Evolutionary conservation across 331 rosid species (phyloP).

Genomic region (Telfairia occidentalis): DNA sequence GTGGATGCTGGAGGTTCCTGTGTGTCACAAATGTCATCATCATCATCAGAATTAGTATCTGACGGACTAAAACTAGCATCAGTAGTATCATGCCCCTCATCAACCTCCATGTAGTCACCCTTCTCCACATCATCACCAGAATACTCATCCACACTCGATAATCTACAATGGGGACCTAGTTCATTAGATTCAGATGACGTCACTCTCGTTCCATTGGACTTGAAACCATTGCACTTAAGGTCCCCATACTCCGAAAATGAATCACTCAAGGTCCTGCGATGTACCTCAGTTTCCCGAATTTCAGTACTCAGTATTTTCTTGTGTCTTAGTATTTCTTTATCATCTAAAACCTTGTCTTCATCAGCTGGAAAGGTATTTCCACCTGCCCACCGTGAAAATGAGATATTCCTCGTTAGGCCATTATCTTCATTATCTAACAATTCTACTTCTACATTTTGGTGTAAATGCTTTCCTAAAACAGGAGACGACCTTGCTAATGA

Average conservation of each 20-base stretch:
- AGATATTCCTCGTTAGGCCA: constrained; percentile 60
- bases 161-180: constrained; percentile 16
- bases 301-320: constrained; percentile 32
- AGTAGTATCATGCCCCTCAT: constrained; percentile 16
- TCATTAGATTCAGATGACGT: constrained; percentile 31
- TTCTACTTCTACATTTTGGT: constrained; percentile 36
- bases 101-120: constrained; percentile 16
- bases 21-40: constrained; percentile 7
- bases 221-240: constrained; percentile 26
- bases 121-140: constrained; percentile 28
- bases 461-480: constrained; percentile 22
- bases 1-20: constrained; percentile 15
- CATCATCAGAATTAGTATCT: constrained; percentile 21
- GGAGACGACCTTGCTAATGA: constrained; percentile 27
- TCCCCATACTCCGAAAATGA: constrained; percentile 39
- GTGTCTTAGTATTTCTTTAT: constrained; percentile 47
- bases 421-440: constrained; percentile 50
- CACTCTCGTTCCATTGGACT: constrained; percentile 25
- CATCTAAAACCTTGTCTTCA: constrained; percentile 57
- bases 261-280: constrained; percentile 30
- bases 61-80: constrained; percentile 14
- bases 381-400: constrained; percentile 93
- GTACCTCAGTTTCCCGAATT: constrained; percentile 27
- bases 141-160: constrained; percentile 20
- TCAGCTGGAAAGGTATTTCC: constrained; percentile 70